These are phyloP conservation scores for Nepenthes mirabilis DNA, from an alignment of 148 eudicot species.

Conservation along the genomic window DNA sequence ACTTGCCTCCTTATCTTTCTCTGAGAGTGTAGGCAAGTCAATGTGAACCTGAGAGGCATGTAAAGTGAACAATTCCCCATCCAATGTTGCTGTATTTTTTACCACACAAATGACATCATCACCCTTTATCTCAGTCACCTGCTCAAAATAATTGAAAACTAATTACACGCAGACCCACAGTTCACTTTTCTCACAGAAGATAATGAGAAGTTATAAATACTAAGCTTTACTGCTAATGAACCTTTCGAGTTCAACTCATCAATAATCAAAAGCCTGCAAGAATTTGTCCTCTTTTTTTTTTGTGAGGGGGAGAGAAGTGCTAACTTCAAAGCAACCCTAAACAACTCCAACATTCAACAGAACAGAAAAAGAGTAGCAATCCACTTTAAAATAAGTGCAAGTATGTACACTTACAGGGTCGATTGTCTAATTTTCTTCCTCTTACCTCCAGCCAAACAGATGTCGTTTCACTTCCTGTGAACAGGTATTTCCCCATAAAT, in stretches of 20 bases:
- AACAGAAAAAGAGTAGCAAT: neutral
- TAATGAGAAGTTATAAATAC: too few species aligned
- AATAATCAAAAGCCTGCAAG: neutral
- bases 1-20: constrained; percentile 77
- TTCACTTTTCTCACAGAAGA: neutral
- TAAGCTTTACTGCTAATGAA: too few species aligned
- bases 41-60: constrained; percentile 83
- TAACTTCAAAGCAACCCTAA: neutral
- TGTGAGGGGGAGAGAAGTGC: neutral
- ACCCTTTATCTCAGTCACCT: constrained; percentile 72
- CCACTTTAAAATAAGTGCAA: too few species aligned
- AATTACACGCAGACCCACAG: neutral
- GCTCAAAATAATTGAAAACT: constrained; percentile 9
- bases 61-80: constrained; percentile 74
- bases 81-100: constrained; percentile 80
- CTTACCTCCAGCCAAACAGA: constrained; percentile 99
- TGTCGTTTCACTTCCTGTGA: constrained; percentile 95
- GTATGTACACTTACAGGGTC: too few species aligned
- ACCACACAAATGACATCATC: constrained; percentile 68
- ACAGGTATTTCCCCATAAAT: constrained; percentile 88
- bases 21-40: constrained; percentile 76
- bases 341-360: neutral
- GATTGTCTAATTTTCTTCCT: neutral
- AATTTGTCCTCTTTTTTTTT: neutral
- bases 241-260: too few species aligned